These are phyloP conservation scores for Uronychia setigera DNA, from an alignment of 73 alveolate species.

Conservation along the genomic window DNA sequence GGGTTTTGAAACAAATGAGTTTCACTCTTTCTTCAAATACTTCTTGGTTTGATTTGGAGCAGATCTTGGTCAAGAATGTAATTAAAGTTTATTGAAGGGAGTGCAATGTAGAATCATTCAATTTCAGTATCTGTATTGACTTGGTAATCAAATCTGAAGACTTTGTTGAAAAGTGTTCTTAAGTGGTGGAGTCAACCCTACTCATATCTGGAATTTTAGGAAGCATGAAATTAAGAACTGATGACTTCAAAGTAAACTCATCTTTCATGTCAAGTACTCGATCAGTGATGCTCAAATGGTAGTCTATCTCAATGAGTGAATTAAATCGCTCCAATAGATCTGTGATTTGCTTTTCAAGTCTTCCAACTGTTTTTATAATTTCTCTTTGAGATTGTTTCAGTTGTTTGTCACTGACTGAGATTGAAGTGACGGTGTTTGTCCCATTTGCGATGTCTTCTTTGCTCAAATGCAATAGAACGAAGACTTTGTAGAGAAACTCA, in stretches of 20 bases:
- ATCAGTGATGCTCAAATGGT: neutral
- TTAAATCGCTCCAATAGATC: neutral
- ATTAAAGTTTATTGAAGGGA: neutral
- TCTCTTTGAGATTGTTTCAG: neutral
- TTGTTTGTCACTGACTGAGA: neutral
- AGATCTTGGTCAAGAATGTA: neutral
- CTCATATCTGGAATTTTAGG: neutral
- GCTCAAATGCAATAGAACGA: neutral
- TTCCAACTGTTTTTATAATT: neutral
- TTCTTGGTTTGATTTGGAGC: neutral
- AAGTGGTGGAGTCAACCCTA: neutral
- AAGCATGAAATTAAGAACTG: neutral
- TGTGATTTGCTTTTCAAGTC: neutral
- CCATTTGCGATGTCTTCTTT: neutral
- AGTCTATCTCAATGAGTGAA: neutral
- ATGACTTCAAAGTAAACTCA: neutral
- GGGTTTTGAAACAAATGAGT: neutral
- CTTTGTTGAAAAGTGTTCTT: too few species aligned
- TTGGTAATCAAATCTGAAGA: too few species aligned
- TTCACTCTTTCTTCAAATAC: neutral
- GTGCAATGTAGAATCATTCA: too few species aligned
- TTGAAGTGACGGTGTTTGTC: neutral
- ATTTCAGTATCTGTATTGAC: too few species aligned
- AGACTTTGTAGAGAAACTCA: neutral
- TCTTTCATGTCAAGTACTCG: neutral